A percentile compares a stretch with the other conserved stretches of the same genome.
Conservation (phyloP, 169 alveolate species). For the Plasmodium relictum region DNA sequence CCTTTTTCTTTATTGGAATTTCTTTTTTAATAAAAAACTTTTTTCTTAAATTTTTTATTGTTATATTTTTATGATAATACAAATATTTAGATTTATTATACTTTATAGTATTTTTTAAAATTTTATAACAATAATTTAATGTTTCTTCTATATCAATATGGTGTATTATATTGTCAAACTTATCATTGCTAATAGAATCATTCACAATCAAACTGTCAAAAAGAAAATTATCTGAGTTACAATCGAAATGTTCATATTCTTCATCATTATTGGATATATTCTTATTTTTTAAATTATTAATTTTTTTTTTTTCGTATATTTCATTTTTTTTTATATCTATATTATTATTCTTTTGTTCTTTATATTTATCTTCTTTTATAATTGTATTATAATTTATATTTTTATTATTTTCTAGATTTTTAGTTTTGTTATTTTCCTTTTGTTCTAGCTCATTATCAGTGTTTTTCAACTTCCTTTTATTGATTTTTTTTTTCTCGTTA, state of each 20-base stretch:
- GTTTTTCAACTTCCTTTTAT: too few relatives aligned
- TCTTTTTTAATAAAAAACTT: constrained; percentile 16
- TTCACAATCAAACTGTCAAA: neutral
- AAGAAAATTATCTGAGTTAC: neutral
- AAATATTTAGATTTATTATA: constrained; percentile 22
- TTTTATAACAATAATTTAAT: constrained; percentile 66
- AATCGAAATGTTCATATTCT: neutral
- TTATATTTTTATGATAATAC: constrained; percentile 29
- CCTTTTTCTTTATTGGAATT: neutral
- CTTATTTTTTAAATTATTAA: neutral
- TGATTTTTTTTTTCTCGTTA: too few relatives aligned
- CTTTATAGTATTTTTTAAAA: constrained; percentile 31
- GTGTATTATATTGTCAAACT: constrained; percentile 15
- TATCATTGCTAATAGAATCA: neutral
- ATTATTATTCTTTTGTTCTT: neutral
- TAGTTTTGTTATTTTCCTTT: too few relatives aligned
- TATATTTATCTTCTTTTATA: neutral
- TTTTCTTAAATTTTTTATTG: neutral
- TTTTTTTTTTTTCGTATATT: neutral
- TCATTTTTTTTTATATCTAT: neutral
- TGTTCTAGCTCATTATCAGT: too few relatives aligned
- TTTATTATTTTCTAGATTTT: too few relatives aligned
- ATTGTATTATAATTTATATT: too few relatives aligned
- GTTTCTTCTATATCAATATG: constrained; percentile 65
- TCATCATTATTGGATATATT: neutral